Evolutionary conservation across 164 flowering plant species (phyloP).

Genomic region (Aristolochia californica): DNA sequence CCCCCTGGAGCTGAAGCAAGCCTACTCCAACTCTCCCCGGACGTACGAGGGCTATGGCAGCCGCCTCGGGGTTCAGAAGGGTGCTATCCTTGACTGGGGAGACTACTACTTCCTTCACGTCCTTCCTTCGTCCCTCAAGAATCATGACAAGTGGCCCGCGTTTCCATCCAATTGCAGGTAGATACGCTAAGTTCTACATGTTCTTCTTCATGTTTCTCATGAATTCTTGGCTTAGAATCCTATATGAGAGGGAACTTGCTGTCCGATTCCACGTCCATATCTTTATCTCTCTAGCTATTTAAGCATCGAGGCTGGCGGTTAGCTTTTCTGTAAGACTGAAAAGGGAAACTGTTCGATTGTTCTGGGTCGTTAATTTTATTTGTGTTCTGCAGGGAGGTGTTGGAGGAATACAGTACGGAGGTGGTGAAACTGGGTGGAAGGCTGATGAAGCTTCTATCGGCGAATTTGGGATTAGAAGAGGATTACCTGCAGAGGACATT

Average conservation of each 20-base stretch:
- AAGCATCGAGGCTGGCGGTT: too few species aligned
- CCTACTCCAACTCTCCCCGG: constrained; percentile 48
- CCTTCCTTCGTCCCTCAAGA: constrained; percentile 29
- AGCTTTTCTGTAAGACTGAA: too few species aligned
- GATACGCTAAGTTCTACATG: too few species aligned
- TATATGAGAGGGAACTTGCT: too few species aligned
- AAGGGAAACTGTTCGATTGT: too few species aligned
- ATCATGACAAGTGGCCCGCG: constrained; percentile 54
- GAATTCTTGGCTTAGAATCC: too few species aligned
- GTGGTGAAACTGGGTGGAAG: constrained; percentile 33
- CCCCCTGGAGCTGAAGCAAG: constrained; percentile 47
- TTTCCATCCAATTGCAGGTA: constrained; percentile 49
- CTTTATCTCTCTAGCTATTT: too few species aligned
- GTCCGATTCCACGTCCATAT: too few species aligned
- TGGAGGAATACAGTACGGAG: constrained; percentile 36
- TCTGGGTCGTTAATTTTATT: too few species aligned
- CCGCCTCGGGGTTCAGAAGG: constrained; percentile 66
- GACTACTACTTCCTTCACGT: constrained; percentile 64
- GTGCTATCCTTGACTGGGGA: constrained; percentile 71
- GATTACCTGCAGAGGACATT: constrained; percentile 35
- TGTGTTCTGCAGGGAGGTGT: constrained; percentile 38
- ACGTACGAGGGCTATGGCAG: constrained; percentile 89
- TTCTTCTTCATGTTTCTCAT: too few species aligned
- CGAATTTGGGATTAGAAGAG: constrained; percentile 46
- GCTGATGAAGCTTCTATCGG: constrained; percentile 45